Conservation (phyloP, 192 early-diverging fungal species). For the Spizellomyces punctatus region DNA sequence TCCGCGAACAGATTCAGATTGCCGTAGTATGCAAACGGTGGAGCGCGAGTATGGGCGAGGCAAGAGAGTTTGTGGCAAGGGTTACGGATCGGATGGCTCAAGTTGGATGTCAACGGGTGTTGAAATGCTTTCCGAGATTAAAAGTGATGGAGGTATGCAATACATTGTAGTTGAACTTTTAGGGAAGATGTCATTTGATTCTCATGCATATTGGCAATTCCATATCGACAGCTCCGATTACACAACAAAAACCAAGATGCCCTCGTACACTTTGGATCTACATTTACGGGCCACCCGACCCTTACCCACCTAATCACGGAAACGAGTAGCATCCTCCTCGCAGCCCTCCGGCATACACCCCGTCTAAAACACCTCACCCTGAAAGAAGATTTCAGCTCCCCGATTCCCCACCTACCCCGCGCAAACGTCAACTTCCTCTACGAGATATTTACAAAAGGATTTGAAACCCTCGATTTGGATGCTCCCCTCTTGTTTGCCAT, state of each 20-base stretch:
- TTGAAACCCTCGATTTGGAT: background rate
- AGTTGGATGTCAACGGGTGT: background rate
- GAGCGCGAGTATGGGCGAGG: background rate
- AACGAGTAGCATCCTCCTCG: background rate
- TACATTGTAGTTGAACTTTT: background rate
- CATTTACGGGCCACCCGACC: background rate
- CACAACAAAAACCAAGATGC: background rate
- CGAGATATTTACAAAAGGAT: background rate
- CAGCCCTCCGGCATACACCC: background rate
- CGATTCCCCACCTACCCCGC: background rate
- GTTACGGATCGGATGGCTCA: background rate
- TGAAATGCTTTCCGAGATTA: background rate
- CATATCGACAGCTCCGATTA: background rate
- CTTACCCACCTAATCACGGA: background rate
- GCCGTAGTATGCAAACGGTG: background rate
- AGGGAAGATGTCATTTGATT: background rate
- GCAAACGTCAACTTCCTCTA: background rate
- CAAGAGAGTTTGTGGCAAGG: background rate
- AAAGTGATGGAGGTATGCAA: background rate
- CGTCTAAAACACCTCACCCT: background rate
- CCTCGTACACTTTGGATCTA: background rate
- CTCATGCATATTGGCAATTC: background rate
- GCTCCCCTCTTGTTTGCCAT: background rate
- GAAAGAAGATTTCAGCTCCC: background rate
- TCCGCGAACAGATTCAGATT: background rate